phyloP scores from a whole-genome alignment of 768 basidiomycete species.

The Candolleomyces efflorescens region DNA sequence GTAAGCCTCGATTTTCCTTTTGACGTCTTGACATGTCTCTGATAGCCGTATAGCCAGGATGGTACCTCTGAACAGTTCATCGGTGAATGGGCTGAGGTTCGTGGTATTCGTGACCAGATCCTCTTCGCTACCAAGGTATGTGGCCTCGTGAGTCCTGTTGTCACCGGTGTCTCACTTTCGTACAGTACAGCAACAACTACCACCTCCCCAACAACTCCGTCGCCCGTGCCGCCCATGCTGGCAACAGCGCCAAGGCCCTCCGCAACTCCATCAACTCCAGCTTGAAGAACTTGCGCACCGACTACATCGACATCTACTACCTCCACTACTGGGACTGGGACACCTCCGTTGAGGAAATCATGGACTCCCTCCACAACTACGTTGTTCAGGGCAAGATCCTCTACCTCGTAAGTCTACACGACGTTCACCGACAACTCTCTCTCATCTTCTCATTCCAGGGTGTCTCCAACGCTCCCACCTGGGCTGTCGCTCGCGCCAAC shows the following conservation, averaged over 20 bases:
- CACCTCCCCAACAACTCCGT: conserved; percentile 21
- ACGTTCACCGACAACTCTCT: conserved; percentile 9
- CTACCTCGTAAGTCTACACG: conserved; percentile 26
- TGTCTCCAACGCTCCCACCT: conserved; percentile 9
- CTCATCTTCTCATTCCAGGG: conserved; percentile 4
- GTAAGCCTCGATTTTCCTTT: conserved; percentile 12
- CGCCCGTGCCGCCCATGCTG: conserved; percentile 27
- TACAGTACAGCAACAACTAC: conserved; percentile 23
- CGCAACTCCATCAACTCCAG: conserved; percentile 30
- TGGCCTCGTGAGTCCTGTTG: not conserved
- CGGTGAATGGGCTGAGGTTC: conserved; percentile 39
- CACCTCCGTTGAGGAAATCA: conserved; percentile 50
- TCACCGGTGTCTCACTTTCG: not conserved
- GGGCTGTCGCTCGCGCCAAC: conserved; percentile 12
- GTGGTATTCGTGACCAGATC: conserved; percentile 35
- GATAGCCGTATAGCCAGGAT: conserved; percentile 21
- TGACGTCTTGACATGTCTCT: not conserved
- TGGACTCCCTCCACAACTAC: conserved; percentile 48
- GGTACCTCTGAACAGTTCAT: conserved; percentile 36
- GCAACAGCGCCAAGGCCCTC: conserved; percentile 41
- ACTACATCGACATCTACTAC: conserved; percentile 35
- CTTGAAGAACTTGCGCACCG: conserved; percentile 38
- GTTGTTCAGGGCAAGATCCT: conserved; percentile 47
- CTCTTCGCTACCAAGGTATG: conserved; percentile 30
- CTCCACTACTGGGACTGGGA: conserved; percentile 48